Base-by-base conservation (phyloP, 805 yeast genomes). In the Starmerella khaoyaiensis region DNA sequence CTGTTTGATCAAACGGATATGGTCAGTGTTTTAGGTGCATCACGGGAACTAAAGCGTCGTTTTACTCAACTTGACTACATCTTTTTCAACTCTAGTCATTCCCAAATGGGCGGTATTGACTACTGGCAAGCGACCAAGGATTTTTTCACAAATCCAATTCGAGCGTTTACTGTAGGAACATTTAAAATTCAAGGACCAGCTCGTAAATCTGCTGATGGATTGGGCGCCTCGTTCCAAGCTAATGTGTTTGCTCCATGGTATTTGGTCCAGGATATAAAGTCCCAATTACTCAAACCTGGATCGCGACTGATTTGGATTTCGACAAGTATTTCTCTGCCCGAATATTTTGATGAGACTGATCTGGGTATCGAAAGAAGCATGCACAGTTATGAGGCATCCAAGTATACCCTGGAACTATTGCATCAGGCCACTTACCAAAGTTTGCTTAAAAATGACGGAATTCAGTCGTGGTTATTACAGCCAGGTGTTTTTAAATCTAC, bases 191-290 rank as follows among this genome's bases (percentile, higher is more conserved):
- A 90, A 63, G 66, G 69, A 40, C 67, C 72, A 14, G 95, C 96
- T 4, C 75, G 76, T 19, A 73, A 69, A 51, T 72, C 94, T 1
- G 36, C 16, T 11, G 98, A 90, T 58, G 84, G 72, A 0, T 49
- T 87, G 64, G 96, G 97, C 1, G 61, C 79, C 21, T 83, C 84
- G 4, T 90, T 87, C 62, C 94, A 90, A 59, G 93, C 90, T 4
- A 90, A 90, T 54, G 94, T 87, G n/a, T 82, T 90, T 60, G 94
- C 94, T 0, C 97, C 97, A 2, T 86, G 80, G 61, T 90, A 76
- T 57, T 61, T 90, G 36, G 66, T 86, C 37, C 80, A 79, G 48
- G 74, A 71, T 45, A 59, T 87, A 16, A 56, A 65, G 27, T 21
- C 35, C 10, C 9, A 16, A 26, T 35, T 45, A 14, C 40, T 45